A percentile compares a stretch with the other conserved stretches of the same genome.
These are phyloP conservation scores for Calonectria honghensis DNA, from an alignment of 2,329 filamentous ascomycete genomes.

Conservation along the genomic window DNA sequence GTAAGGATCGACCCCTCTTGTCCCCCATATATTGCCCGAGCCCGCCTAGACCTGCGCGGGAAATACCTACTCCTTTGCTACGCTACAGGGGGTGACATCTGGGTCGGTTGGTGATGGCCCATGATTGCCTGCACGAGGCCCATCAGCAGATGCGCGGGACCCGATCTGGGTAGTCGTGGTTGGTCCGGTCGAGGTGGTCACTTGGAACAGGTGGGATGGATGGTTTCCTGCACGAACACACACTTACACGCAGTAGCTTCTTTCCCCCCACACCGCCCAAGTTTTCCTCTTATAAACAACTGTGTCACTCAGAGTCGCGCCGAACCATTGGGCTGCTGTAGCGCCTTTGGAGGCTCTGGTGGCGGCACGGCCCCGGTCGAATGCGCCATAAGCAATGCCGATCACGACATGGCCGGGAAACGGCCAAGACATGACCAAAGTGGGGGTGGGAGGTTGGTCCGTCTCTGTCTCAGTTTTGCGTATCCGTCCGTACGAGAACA, in stretches of 20 bases:
- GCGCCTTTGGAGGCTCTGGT: slow-evolving; percentile 9
- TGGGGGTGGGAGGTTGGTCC: slow-evolving; percentile 44
- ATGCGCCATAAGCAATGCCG: slow-evolving; percentile 49
- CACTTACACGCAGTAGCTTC: background rate
- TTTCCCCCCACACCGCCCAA: background rate
- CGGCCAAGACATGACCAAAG: slow-evolving; percentile 41
- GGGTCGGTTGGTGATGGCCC: slow-evolving; percentile 1
- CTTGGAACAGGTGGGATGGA: background rate
- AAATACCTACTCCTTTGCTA: background rate
- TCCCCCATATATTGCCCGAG: slow-evolving; percentile 40
- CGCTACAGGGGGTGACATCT: slow-evolving; percentile 7
- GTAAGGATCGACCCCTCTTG: slow-evolving; percentile 48
- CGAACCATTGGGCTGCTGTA: slow-evolving; percentile 23
- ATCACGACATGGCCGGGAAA: slow-evolving; percentile 54
- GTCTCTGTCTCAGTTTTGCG: background rate
- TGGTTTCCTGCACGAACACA: slow-evolving; percentile 20
- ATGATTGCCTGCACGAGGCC: slow-evolving; percentile 25
- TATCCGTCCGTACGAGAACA: background rate
- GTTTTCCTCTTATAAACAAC: background rate
- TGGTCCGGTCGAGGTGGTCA: background rate
- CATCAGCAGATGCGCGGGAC: slow-evolving; percentile 24
- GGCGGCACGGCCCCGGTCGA: slow-evolving; percentile 31
- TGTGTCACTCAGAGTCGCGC: slow-evolving; percentile 16
- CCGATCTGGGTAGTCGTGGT: slow-evolving; percentile 24
- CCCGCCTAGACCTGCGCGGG: slow-evolving; percentile 18